A percentile compares a stretch with the other conserved stretches of the same genome.
Conservation (phyloP, 306 rosid species). For the Benincasa hispida region DNA sequence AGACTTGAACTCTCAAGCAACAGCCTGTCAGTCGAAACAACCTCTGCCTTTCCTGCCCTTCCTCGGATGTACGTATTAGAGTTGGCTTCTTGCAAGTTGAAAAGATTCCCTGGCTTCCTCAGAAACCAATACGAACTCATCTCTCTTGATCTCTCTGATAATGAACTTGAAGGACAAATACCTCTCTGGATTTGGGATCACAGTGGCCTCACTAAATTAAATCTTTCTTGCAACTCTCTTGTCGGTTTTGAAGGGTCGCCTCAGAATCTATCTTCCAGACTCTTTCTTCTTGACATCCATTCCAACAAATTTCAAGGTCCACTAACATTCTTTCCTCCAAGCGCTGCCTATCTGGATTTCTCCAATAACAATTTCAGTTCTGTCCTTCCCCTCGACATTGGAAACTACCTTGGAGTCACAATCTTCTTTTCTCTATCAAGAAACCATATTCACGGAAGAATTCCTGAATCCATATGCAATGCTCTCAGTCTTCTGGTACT, state of each 20-base stretch:
- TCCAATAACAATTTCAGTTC: slow-evolving; percentile 18
- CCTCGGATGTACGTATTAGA: background rate
- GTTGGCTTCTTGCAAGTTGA: slow-evolving; percentile 25
- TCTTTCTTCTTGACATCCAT: slow-evolving; percentile 20
- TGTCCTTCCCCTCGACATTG: background rate
- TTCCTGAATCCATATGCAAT: slow-evolving; percentile 29
- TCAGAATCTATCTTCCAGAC: fast-evolving
- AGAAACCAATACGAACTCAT: slow-evolving; percentile 3
- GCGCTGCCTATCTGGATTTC: background rate
- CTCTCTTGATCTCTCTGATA: slow-evolving; percentile 30
- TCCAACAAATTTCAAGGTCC: slow-evolving; percentile 18
- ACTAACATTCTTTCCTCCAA: background rate
- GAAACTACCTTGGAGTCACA: fast-evolving
- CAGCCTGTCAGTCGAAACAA: slow-evolving; percentile 4
- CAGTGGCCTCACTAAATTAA: fast-evolving
- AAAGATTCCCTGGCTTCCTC: slow-evolving; percentile 20
- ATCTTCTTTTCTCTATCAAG: slow-evolving; percentile 16
- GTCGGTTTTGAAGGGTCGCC: background rate
- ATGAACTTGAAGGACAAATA: slow-evolving; percentile 21
- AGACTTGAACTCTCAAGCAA: slow-evolving; percentile 34
- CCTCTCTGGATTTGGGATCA: slow-evolving; percentile 44
- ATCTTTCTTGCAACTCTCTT: slow-evolving; percentile 9
- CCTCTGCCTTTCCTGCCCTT: background rate
- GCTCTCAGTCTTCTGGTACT: slow-evolving; percentile 12
- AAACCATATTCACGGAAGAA: background rate